Percentiles rank a stretch among this genome's conserved stretches.
phyloP scores from a whole-genome alignment of 1,284 basidiomycete genomes.

The Rhodotorula glutinis region DNA sequence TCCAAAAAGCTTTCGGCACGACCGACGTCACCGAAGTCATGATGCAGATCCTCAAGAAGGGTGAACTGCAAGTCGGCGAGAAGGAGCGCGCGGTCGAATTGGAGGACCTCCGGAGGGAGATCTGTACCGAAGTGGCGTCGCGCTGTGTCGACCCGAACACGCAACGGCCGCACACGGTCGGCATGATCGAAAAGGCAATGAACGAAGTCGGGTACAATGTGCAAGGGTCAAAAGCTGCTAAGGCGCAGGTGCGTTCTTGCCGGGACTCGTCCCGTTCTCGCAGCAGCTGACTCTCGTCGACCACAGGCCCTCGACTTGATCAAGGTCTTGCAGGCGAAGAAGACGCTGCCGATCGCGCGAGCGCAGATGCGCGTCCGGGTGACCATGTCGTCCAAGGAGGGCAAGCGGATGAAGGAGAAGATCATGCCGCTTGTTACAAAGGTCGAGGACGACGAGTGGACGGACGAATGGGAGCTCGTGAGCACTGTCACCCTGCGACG shows the following conservation, averaged over 20 bases:
- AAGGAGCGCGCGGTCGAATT: slow-evolving; percentile 93
- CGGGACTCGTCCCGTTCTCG: not conserved
- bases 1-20: slow-evolving; percentile 86
- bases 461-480: slow-evolving; percentile 83
- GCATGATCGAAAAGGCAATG: slow-evolving; percentile 98
- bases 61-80: slow-evolving; percentile 94
- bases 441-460: slow-evolving; percentile 76
- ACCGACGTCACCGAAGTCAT: slow-evolving; percentile 70
- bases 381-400: slow-evolving; percentile 70
- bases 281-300: not conserved
- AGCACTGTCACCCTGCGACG: slow-evolving; percentile 46
- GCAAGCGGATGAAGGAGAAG: slow-evolving; percentile 67
- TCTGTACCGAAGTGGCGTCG: slow-evolving; percentile 88
- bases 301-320: slow-evolving; percentile 86
- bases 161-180: slow-evolving; percentile 83
- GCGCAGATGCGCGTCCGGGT: slow-evolving; percentile 89
- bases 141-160: slow-evolving; percentile 92
- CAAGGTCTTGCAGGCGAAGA: slow-evolving; percentile 71
- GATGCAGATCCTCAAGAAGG: slow-evolving; percentile 91
- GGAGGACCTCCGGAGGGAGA: slow-evolving; percentile 77
- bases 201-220: slow-evolving; percentile 88
- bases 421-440: slow-evolving; percentile 71
- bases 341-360: slow-evolving; percentile 83
- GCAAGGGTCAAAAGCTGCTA: slow-evolving; percentile 82
- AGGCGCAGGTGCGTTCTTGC: slow-evolving; percentile 65